Base-by-base conservation (phyloP, 495 filamentous ascomycete genomes). In the Pyrenopolyporus hunteri region DNA sequence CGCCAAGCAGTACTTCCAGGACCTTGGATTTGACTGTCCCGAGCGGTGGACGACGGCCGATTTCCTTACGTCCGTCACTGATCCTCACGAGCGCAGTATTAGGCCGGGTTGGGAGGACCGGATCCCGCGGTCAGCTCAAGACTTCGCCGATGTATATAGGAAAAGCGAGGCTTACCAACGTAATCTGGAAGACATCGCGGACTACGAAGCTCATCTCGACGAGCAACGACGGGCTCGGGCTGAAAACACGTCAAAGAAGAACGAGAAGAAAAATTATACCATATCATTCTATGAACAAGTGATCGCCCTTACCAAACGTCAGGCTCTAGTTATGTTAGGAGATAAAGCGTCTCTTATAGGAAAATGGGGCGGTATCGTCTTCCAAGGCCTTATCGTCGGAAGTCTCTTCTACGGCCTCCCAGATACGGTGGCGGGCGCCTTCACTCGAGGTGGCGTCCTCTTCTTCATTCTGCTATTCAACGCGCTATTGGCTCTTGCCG, bases 381-480 rank as follows among this genome's bases (percentile, higher is more conserved):
- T 91, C 71, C 86, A 90, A 63, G 85, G 87, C 19, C 73, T 94
- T 4, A 89, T 96, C 48, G 82, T 92, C 14, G 90, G 91, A 31
- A 87, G 83, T 54, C 67, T 92, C 8, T 95, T 93, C 67, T 93
- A 84, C 72, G 76, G 92, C 36, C 80, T 87, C 1, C 87, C 87
- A 0, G 50, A 77, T 7, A 89, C 85, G 64, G 71, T 79, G 0
- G 61, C 65, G 0, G 84, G 85, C 5, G 74, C 78, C 33, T 83
- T 87, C 65, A 67, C 82, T 4, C 76, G 83, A 10, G 83, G 82
- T 44, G 84, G 81, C 61, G 73, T 77, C 23, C 50, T 78, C 29
- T 95, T 94, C 74, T 91, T 90, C 70, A 82, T 87, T 39, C 72
- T 95, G 8, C 74, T 97, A 9, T 93, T 93, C 78, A 93, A 93